Evolutionary conservation across 2,329 filamentous ascomycete genomes (phyloP).

Genomic region (Aquanectria penicillioides): DNA sequence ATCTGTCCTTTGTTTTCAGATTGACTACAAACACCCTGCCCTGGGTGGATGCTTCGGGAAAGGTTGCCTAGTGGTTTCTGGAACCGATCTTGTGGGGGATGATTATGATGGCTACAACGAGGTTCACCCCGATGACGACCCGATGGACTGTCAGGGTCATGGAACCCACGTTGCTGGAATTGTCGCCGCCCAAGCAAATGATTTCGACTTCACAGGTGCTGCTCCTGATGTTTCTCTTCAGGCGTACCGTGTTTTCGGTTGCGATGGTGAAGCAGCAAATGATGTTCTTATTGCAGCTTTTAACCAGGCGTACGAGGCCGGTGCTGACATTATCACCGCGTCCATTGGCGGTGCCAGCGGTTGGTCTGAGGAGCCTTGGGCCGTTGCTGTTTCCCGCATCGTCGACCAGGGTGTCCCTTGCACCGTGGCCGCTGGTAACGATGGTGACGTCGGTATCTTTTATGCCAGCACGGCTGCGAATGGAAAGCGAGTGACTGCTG

Average conservation of each 20-base stretch:
- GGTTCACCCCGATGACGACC: slow-evolving; percentile 59
- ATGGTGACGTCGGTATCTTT: slow-evolving; percentile 57
- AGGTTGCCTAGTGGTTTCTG: slow-evolving; percentile 66
- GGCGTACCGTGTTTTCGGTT: slow-evolving; percentile 68
- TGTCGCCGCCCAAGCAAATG: slow-evolving; percentile 66
- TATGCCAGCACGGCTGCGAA: slow-evolving; percentile 60
- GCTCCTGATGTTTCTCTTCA: slow-evolving; percentile 66
- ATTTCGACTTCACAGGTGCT: slow-evolving; percentile 65
- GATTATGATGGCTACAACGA: slow-evolving; percentile 54
- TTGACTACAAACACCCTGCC: slow-evolving; percentile 71
- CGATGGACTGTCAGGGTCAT: slow-evolving; percentile 67
- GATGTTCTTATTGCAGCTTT: slow-evolving; percentile 70
- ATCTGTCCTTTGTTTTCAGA: slow-evolving; percentile 40
- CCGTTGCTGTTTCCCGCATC: slow-evolving; percentile 61
- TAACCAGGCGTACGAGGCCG: slow-evolving; percentile 69
- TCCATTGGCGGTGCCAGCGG: slow-evolving; percentile 63
- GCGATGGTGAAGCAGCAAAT: slow-evolving; percentile 58
- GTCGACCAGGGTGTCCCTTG: slow-evolving; percentile 64
- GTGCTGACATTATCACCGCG: slow-evolving; percentile 65
- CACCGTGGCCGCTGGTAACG: slow-evolving; percentile 64
- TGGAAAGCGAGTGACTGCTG: slow-evolving; percentile 57
- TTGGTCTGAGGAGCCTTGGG: slow-evolving; percentile 63
- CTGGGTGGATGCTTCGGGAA: slow-evolving; percentile 72
- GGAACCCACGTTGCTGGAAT: slow-evolving; percentile 72
- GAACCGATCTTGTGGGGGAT: slow-evolving; percentile 68